Percentiles rank a stretch among this genome's conserved stretches.
These are phyloP conservation scores for Barbarea vulgaris DNA, from an alignment of 345 rosid genomes.

Conservation along the genomic window DNA sequence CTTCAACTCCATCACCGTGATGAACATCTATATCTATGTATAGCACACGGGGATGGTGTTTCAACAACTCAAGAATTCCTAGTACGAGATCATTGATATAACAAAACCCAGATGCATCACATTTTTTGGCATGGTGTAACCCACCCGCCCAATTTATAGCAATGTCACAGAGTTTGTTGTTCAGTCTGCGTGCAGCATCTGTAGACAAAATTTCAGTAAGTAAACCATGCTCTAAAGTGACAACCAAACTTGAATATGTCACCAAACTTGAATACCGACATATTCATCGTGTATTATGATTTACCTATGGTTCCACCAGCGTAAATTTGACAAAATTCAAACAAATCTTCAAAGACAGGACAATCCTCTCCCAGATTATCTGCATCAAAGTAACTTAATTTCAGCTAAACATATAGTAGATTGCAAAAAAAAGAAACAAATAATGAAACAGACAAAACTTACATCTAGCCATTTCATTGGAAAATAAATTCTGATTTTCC, in stretches of 20 bases:
- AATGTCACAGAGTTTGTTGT: conserved; percentile 90
- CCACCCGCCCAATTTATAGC: conserved; percentile 99
- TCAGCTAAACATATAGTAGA: not conserved
- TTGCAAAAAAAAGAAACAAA: not conserved
- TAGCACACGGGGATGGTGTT: conserved; percentile 84
- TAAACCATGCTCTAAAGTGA: not conserved
- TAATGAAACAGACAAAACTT: conserved; percentile 21
- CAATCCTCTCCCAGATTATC: conserved; percentile 98
- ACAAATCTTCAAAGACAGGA: conserved; percentile 93
- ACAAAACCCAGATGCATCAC: conserved; percentile 98
- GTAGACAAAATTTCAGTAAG: conserved; percentile 20
- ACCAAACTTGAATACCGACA: not conserved
- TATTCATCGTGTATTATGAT: too few species aligned
- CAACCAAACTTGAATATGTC: too few species aligned
- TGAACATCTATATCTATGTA: conserved; percentile 97
- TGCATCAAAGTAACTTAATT: conserved; percentile 34
- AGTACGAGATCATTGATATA: conserved; percentile 95
- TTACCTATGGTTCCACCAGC: conserved; percentile 99
- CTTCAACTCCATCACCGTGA: conserved; percentile 99
- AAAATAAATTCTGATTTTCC: conserved; percentile 64
- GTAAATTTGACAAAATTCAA: conserved; percentile 96
- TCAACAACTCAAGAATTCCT: conserved; percentile 92
- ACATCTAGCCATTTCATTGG: conserved; percentile 72
- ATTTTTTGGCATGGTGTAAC: conserved; percentile 96
- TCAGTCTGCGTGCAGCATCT: conserved; percentile 95